A percentile compares a stretch with the other conserved stretches of the same genome.
These are phyloP conservation scores for Cryptococcus sp. DNA, from an alignment of 1,284 basidiomycete genomes.

Conservation along the genomic window DNA sequence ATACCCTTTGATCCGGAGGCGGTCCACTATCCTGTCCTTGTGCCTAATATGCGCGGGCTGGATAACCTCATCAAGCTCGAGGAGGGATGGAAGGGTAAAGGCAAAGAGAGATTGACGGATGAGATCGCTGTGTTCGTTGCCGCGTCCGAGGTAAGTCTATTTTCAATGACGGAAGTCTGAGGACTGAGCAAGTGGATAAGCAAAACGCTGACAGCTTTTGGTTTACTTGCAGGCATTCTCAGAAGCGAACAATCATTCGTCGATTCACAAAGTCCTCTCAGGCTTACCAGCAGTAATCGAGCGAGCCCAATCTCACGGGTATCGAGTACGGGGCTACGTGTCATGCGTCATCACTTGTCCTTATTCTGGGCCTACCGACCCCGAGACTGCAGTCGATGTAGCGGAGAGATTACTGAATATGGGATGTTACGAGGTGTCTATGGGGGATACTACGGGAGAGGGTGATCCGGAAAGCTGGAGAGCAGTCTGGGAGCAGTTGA, in stretches of 20 bases:
- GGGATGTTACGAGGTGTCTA: slow-evolving; percentile 90
- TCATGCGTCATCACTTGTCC: slow-evolving; percentile 80
- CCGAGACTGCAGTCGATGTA: slow-evolving; percentile 67
- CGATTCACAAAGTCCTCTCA: slow-evolving; percentile 69
- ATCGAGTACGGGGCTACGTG: slow-evolving; percentile 84
- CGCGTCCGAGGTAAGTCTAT: slow-evolving; percentile 65
- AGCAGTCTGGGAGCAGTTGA: slow-evolving; percentile 69
- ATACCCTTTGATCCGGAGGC: slow-evolving; percentile 53
- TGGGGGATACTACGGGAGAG: slow-evolving; percentile 89
- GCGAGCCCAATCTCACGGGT: slow-evolving; percentile 62
- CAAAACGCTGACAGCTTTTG: neutral
- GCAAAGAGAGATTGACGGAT: slow-evolving; percentile 58
- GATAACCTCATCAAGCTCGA: slow-evolving; percentile 62
- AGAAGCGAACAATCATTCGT: slow-evolving; percentile 80
- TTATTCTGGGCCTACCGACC: slow-evolving; percentile 72
- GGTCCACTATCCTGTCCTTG: slow-evolving; percentile 77
- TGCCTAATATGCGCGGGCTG: slow-evolving; percentile 80
- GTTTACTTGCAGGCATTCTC: slow-evolving; percentile 62
- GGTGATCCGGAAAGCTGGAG: slow-evolving; percentile 72
- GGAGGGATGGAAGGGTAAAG: slow-evolving; percentile 22
- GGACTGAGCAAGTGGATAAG: no score
- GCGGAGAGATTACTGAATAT: slow-evolving; percentile 73
- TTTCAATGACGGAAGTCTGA: neutral
- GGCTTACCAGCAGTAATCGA: slow-evolving; percentile 66
- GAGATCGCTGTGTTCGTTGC: slow-evolving; percentile 90